Base-by-base conservation (phyloP, 2,329 filamentous ascomycete genomes). In the Fusarium humuli region DNA sequence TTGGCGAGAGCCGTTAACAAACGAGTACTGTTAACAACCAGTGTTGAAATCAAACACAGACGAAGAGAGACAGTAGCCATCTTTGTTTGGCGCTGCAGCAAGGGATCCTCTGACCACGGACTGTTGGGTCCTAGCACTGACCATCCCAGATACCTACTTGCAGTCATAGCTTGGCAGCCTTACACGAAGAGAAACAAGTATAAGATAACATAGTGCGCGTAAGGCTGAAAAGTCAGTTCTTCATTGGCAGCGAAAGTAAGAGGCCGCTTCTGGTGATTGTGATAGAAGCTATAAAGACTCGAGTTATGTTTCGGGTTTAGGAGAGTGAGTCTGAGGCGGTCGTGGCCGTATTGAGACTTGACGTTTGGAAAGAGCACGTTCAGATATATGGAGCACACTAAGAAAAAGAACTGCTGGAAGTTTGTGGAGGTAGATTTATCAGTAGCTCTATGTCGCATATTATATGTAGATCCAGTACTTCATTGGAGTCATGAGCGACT, bases 121-220 rank as follows among this genome's bases (percentile, higher is more conserved):
- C 47, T 25, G 8, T 27, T 20, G 13, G 34, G 20, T 23, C 32
- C 22, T 34, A 56, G 23, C 27, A 22, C 52, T 14, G 45, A 46
- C 47, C 60, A 22, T 27, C 32, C 22, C 23, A 48, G 40, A 41
- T 42, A 52, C 32, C 66, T 61, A 27, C 23, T 63, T 70, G 34
- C 32, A 29, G 23, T 25, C 23, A 23, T 6, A 23, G 23, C 23
- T 5, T 23, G 5, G 23, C 23, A 6, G 23, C 23, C 29, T 67
- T 62, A 22, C 32, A 57, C 13, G 46, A 32, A 41, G 22, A 40
- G 40, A 18, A 32, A 30, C 18, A 29, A 67, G 9, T 11, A n/a
- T 13, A 37, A 16, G 37, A 57, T 40, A 22, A 30, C 14, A 48
- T 25, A 62, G 65, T 48, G 59, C 29, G 40, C 40, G 29, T 32